A percentile compares a stretch with the other conserved stretches of the same genome.
Conservation (phyloP, 176 grass and related monocot species). For the Cenchrus purpureus region DNA sequence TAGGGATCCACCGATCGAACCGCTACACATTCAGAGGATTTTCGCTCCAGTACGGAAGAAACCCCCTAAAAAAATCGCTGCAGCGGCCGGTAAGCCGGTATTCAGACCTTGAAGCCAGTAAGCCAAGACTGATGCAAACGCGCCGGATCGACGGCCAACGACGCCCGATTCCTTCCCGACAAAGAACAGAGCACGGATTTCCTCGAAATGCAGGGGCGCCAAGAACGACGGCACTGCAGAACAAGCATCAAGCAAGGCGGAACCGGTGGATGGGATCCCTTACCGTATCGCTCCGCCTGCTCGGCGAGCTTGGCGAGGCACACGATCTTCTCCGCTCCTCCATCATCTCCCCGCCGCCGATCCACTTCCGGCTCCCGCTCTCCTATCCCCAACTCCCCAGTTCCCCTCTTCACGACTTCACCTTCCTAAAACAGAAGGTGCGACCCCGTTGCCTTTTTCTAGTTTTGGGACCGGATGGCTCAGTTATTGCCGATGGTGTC, state of each 20-base stretch:
- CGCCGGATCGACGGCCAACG: slow-evolving; percentile 25
- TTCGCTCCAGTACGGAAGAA: background rate
- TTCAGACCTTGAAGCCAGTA: background rate
- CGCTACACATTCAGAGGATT: background rate
- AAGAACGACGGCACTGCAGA: background rate
- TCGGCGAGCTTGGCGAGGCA: slow-evolving; percentile 65
- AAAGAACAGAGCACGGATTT: slow-evolving; percentile 15
- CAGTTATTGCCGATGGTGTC: slow-evolving; percentile 29
- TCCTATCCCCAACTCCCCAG: background rate
- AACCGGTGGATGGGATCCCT: background rate
- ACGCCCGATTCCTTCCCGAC: background rate
- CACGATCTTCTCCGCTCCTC: slow-evolving; percentile 62
- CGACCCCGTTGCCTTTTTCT: background rate
- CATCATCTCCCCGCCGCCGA: slow-evolving; percentile 32
- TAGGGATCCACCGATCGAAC: background rate
- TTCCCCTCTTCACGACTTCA: slow-evolving; percentile 5
- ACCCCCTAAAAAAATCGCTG: background rate
- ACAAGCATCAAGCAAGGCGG: background rate
- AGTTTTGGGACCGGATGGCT: slow-evolving; percentile 12
- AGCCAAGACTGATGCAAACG: background rate
- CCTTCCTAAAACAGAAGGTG: slow-evolving; percentile 41
- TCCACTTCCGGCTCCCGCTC: background rate
- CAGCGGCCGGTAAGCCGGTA: too few relatives aligned
- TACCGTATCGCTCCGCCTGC: slow-evolving; percentile 69
- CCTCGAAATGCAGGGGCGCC: slow-evolving; percentile 6